Base-by-base conservation (phyloP, 345 rosid genomes). In the Euphorbia pulcherrima region DNA sequence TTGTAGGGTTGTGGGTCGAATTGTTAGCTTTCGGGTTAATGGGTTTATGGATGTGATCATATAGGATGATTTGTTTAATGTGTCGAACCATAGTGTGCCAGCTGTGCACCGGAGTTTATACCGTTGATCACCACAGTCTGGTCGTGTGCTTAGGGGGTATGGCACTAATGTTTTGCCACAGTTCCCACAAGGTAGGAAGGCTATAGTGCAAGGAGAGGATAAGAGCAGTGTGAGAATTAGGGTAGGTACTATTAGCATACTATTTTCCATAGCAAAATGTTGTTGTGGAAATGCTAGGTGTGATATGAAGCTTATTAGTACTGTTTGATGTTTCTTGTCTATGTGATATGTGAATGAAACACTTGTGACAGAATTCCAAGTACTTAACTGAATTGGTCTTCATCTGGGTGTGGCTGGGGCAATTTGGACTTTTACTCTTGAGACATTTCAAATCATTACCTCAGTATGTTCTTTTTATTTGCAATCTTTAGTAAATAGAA, bases 11-110 rank as follows among this genome's bases (percentile, higher is more conserved):
- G 77, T 73, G 0, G 88, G 86, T 28, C 24, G 72, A 23, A 88
- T 70, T 23, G 81, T 41, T 0, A 88, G 50, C 62, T 77, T 72
- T 52, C 78, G 87, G 7, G 75, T 58, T 61, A 64, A 10, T 2
- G 84, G 79, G 75, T 78, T 81, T 61, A 88, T 78, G 55, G 86
- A 82, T 27, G 69, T 65, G 75, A 88, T 77, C 69, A 30, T 56
- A 71, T 88, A 83, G 29, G 88, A 74, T 54, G 72, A 46, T 10
- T 78, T 81, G 33, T 78, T 79, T 16, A 76, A 60, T 17, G 83
- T 73, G 21, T 82, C 76, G 6, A 82, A 75, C 77, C 81, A 82
- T 9, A 79, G 78, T 63, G 64, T 75, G 37, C 82, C 79, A 8
- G 47, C 77, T 5, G 76, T 79, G 80, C 84, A 82, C 52, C 80